These are phyloP conservation scores for Coniosporium tulheliwenetii DNA, from an alignment of 2,329 filamentous ascomycete species.

Conservation along the genomic window DNA sequence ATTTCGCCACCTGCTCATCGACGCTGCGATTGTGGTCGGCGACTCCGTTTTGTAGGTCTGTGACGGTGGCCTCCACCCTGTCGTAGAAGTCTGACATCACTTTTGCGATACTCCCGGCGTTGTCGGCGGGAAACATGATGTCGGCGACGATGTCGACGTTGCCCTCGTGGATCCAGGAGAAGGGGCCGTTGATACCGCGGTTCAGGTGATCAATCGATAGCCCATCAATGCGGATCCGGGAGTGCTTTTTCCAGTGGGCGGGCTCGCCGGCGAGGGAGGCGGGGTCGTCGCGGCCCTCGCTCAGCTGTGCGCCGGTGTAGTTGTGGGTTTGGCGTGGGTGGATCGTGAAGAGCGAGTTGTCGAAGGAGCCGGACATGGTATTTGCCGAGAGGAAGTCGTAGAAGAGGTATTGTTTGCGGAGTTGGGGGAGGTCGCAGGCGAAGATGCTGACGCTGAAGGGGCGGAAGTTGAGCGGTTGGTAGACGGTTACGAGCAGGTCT, in stretches of 20 bases:
- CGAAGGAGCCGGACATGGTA: constrained; percentile 89
- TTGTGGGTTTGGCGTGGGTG: constrained; percentile 85
- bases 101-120: constrained; percentile 77
- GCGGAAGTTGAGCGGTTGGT: constrained; percentile 82
- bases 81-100: constrained; percentile 97
- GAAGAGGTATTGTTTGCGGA: constrained; percentile 93
- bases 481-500: constrained; percentile 78
- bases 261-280: constrained; percentile 44
- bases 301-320: constrained; percentile 48
- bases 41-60: constrained; percentile 47
- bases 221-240: constrained; percentile 77
- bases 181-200: constrained; percentile 78
- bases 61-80: constrained; percentile 82
- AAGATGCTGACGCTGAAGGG: constrained; percentile 93
- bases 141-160: constrained; percentile 95
- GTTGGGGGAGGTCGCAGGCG: constrained; percentile 80
- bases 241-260: constrained; percentile 88
- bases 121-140: constrained; percentile 81
- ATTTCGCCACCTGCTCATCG: constrained; percentile 3
- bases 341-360: constrained; percentile 92
- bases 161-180: constrained; percentile 95
- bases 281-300: constrained; percentile 34
- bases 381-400: constrained; percentile 94
- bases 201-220: constrained; percentile 94
- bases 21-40: constrained; percentile 10